Percentiles rank a stretch among this genome's conserved stretches.
Conservation (phyloP, 2,329 filamentous ascomycete species). For the Cladosporium halotolerans region DNA sequence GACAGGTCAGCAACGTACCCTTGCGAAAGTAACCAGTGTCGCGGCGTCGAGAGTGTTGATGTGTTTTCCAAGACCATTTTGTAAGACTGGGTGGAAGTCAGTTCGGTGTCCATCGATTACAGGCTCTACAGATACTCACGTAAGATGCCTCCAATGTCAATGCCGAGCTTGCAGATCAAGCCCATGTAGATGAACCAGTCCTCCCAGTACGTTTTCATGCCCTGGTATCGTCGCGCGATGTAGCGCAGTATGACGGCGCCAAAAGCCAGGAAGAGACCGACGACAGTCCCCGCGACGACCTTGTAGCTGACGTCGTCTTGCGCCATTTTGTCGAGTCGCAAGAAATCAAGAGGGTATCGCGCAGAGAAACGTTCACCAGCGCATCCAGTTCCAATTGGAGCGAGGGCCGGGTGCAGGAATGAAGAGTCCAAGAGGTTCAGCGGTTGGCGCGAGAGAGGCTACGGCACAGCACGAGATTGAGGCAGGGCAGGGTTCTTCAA, state of each 20-base stretch:
- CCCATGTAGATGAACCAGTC: conserved; percentile 16
- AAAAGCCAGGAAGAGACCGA: conserved; percentile 12
- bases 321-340: neutral
- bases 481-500: conserved; percentile 7
- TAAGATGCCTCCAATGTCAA: conserved; percentile 14
- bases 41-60: neutral
- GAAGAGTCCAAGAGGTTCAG: conserved; percentile 4
- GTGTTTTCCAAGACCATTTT: conserved; percentile 13
- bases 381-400: too few species aligned
- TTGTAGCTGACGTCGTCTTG: conserved; percentile 4
- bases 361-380: too few species aligned
- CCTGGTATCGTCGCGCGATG: conserved; percentile 11
- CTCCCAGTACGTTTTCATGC: conserved; percentile 13
- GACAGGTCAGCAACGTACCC: neutral
- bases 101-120: neutral
- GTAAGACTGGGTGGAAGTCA: conserved; percentile 6
- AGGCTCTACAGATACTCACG: neutral
- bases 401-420: conserved; percentile 9
- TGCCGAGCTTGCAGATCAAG: conserved; percentile 13
- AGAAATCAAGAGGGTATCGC: too few species aligned
- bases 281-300: conserved; percentile 12
- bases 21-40: conserved; percentile 9
- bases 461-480: conserved; percentile 1
- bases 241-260: conserved; percentile 10
- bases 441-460: neutral